Evolutionary conservation across 208 protist species (phyloP), one percentile per base, ranked within the genome.

Genomic region (Acanthamoeba castellanii): DNA sequence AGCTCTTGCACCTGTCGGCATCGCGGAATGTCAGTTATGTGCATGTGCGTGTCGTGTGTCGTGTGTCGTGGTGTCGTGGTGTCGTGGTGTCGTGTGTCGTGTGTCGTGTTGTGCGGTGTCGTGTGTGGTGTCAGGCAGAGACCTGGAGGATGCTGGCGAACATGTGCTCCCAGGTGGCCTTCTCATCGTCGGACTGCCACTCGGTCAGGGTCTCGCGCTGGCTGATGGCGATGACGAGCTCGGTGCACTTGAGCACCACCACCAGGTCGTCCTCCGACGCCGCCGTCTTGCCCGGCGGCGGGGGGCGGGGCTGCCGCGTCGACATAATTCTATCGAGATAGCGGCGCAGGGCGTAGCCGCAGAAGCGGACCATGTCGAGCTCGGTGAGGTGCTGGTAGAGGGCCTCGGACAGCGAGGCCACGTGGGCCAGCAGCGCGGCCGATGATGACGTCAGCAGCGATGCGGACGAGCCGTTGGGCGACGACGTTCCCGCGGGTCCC

Each of bases 221-320:
- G 84, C 84, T 90, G 84, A 32, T 47, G 84, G 20, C 22, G 55
- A 90, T 70, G 55, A 90, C 52, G 14, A 90, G 30, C 52, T 90
- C 84, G 22, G 84, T 25, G 30, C 25, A 50, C 59, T 70, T 90
- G 52, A 90, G 84, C 18, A 90, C n/a, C 27, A 8, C 50, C 11
- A 37, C 7, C 20, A 90, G 59, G 16, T 66, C n/a, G 32, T 59
- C 59, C 34, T 14, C 30, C 52, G 81, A 30, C 13, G 32, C 16
- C n/a, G 70, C 20, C 70, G 25, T 14, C 6, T 16, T 9, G 37
- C 66, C 32, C 32, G 66, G 25, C 66, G 27, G 9, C 32, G 66
- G 13, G 7, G 27, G 1, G 11, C 14, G 9, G 9, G 32, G 20
- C 45, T 11, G 11, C 78, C 64, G 37, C 30, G 70, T 27, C 25